A percentile compares a stretch with the other conserved stretches of the same genome.
These are phyloP conservation scores for Scheffersomyces amazonensis DNA, from an alignment of 805 yeast species.

Conservation along the genomic window DNA sequence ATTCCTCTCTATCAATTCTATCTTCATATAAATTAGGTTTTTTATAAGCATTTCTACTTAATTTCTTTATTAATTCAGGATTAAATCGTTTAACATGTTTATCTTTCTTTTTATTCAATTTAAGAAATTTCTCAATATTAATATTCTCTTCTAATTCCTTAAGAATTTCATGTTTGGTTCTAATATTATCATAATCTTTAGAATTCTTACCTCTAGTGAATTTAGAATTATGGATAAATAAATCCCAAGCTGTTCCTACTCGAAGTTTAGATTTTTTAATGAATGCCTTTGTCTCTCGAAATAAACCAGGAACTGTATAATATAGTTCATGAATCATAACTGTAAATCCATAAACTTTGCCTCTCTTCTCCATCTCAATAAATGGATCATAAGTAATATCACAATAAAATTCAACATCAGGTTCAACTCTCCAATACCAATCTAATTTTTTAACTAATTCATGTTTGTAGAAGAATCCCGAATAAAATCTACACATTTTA, in stretches of 20 bases:
- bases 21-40: conserved; percentile 43
- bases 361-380: conserved; percentile 63
- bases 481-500: conserved; percentile 91
- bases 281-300: conserved; percentile 67
- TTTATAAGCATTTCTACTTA: conserved; percentile 36
- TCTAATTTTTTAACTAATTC: conserved; percentile 66
- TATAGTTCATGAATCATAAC: conserved; percentile 73
- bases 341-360: conserved; percentile 83
- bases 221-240: conserved; percentile 47
- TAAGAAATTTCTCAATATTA: conserved; percentile 20
- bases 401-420: conserved; percentile 85
- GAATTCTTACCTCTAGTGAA: conserved; percentile 19
- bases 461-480: conserved; percentile 81
- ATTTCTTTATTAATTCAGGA: conserved; percentile 27
- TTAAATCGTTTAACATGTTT: conserved; percentile 19
- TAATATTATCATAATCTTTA: conserved; percentile 19
- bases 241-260: conserved; percentile 66
- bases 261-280: conserved; percentile 43
- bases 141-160: conserved; percentile 25
- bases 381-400: conserved; percentile 93
- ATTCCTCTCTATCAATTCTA: conserved; percentile 62
- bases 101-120: conserved; percentile 18
- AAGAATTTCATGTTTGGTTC: conserved; percentile 16
- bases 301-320: conserved; percentile 80
- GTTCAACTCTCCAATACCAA: conserved; percentile 98